Evolutionary conservation across 768 basidiomycete genomes (phyloP), one percentile per base, ranked within the genome.

Genomic region (Sporobolomyces roseus): DNA sequence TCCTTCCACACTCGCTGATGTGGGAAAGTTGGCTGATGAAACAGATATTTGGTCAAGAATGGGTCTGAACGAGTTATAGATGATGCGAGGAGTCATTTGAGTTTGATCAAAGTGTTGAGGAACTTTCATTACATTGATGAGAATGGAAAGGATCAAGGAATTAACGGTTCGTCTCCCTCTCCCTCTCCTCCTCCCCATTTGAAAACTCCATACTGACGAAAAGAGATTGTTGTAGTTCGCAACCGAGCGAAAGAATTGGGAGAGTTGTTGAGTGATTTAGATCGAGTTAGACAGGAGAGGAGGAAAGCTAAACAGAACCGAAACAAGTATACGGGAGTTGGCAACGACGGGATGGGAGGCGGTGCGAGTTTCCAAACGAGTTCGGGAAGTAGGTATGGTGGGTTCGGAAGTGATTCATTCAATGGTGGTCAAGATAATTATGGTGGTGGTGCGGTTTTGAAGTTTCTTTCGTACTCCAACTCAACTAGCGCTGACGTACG

Each of bases 71-170:
- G 96, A 46, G 94, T 98, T 16, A 91, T 99, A 23, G 96, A 99
- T 77, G 96, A 99, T 79, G 91, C 94, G 2, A 85, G 96, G 59
- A 89, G 91, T 1, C 96, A 98, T 78, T 82, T 97, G 32, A 88
- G 91, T 32, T 94, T 93, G 25, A 84, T 99, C 75, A 98, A 98
- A 81, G 97, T 98, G 91, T 85, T 98, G 16, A 82, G 93, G 65
- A 96, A 88, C 76, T 99, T 99, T 81, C 94, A 98, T 77, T 97
- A 97, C 78, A 90, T 97, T 63, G 96, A 99, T 73, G 94, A 98
- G 71, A 94, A 94, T 81, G 93, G 91, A 55, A 98, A 99, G 78
- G 96, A 99, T 76, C 91, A 99, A 79, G 96, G 96, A 9, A 84
- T 96, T 75, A 99, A 99, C 75, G 92, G 93, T 92, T 70, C n/a